Evolutionary conservation across 2,329 filamentous ascomycete species (phyloP), one percentile per base, ranked within the genome.

Genomic region (Saccharata proteae): DNA sequence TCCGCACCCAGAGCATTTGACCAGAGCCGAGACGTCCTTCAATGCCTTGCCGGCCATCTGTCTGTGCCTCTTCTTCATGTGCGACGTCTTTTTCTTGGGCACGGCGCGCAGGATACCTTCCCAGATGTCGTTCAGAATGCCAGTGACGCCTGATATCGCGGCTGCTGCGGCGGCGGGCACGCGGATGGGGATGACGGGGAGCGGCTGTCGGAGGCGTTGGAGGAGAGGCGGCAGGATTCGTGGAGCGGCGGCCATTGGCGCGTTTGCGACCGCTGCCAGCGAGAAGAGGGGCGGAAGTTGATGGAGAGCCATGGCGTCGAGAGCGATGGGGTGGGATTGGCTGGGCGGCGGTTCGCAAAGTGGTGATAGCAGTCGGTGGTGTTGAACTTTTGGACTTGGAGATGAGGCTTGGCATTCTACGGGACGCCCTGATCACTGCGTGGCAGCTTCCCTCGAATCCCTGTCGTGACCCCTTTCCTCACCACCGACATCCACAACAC

Each of bases 21-120:
- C 93, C 44, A 98, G 61, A 32, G 74, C 72, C 40, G 80, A 90
- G 36, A 93, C 76, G 53, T 98, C 90, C 62, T 93, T 82, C 45
- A 98, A 59, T 26, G 77, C 88, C 63, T 98, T 98, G 49, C 90
- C 90, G 15, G 86, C 88, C 77, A 96, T 80, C 52, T 93, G 85
- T 48, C 92, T 75, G 52, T 85, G 78, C 45, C 90, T 73, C 69
- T 85, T 93, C 65, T 90, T 93, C 66, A 83, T 83, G 58, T 98
- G 84, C 24, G 88, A 94, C 19, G 85, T 92, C 72, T 96, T 98
- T 65, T 93, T 96, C 71, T 98, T 98, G 4, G 90, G 90, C 11
- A 96, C 90, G 1, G 90, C 90, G 43, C 77, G 77, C 43, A 98
- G 67, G 26, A 98, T 72, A 5, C 82, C 85, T 44, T 94, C 88